Evolutionary conservation across 352 stramenopile species (phyloP).

Genomic region (Thalassiosira mediterranea): DNA sequence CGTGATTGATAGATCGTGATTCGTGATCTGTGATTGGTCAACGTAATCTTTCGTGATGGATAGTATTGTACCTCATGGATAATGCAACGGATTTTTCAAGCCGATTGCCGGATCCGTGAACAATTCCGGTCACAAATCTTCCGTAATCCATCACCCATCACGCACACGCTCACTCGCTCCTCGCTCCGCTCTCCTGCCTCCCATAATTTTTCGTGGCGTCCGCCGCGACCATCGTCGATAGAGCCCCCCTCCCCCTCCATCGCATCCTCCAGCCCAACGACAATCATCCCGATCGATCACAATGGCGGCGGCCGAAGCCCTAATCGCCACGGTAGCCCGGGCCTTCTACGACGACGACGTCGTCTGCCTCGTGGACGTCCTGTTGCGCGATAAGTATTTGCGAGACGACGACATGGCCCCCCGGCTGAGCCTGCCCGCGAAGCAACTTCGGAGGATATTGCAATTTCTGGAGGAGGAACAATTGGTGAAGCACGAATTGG

Average conservation of each 20-base stretch:
- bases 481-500: conserved; percentile 79
- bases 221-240: background rate
- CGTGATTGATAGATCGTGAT: too few species aligned
- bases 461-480: conserved; percentile 81
- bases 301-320: conserved; percentile 58
- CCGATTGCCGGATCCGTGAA: too few species aligned
- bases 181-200: too few species aligned
- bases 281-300: background rate
- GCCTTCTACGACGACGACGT: conserved; percentile 85
- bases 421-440: conserved; percentile 68
- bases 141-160: too few species aligned
- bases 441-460: conserved; percentile 70
- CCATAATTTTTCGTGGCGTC: too few species aligned
- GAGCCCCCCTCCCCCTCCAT: background rate
- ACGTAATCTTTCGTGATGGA: too few species aligned
- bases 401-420: conserved; percentile 83
- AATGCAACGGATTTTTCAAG: too few species aligned
- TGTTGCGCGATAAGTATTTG: conserved; percentile 83
- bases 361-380: conserved; percentile 81
- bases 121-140: too few species aligned
- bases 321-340: conserved; percentile 76
- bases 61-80: too few species aligned
- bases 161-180: too few species aligned
- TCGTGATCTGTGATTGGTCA: too few species aligned
- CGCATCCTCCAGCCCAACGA: background rate